phyloP scores from a whole-genome alignment of 2,329 filamentous ascomycete genomes.

The Fusarium setosum region DNA sequence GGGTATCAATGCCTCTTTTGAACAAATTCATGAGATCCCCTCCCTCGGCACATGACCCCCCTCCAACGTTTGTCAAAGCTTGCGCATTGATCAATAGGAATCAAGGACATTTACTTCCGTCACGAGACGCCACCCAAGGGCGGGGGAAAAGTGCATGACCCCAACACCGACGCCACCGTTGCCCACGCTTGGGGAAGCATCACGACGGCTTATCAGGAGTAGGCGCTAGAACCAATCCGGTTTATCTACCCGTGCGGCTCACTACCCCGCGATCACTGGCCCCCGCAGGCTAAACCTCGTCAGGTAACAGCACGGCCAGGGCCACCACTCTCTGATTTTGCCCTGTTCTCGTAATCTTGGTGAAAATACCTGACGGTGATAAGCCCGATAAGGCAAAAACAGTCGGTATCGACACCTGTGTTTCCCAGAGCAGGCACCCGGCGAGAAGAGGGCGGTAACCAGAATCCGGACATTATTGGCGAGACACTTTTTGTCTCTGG shows the following conservation, averaged over 20 bases:
- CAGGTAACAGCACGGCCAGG: background rate
- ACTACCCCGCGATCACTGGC: conserved; percentile 17
- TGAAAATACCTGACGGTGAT: background rate
- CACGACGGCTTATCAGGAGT: background rate
- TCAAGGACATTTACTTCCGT: background rate
- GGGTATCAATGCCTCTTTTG: conserved; percentile 12
- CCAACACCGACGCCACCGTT: conserved; percentile 1
- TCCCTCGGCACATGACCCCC: conserved; percentile 1
- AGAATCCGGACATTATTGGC: background rate
- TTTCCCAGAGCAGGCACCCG: conserved; percentile 13
- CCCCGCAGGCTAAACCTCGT: conserved; percentile 15
- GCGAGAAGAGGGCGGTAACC: background rate
- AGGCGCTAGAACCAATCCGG: conserved; percentile 24
- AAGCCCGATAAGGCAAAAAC: conserved; percentile 35
- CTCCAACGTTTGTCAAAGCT: background rate
- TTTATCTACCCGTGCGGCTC: conserved; percentile 38
- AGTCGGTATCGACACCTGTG: conserved; percentile 26
- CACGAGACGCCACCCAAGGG: conserved; percentile 1
- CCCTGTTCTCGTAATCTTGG: background rate
- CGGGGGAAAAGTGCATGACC: background rate
- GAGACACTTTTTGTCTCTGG: background rate
- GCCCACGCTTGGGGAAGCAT: background rate
- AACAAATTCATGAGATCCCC: background rate
- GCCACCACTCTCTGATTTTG: background rate
- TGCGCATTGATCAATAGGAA: conserved; percentile 9